phyloP scores from a whole-genome alignment of 805 yeast species.

The Wickerhamiella musiphila region DNA sequence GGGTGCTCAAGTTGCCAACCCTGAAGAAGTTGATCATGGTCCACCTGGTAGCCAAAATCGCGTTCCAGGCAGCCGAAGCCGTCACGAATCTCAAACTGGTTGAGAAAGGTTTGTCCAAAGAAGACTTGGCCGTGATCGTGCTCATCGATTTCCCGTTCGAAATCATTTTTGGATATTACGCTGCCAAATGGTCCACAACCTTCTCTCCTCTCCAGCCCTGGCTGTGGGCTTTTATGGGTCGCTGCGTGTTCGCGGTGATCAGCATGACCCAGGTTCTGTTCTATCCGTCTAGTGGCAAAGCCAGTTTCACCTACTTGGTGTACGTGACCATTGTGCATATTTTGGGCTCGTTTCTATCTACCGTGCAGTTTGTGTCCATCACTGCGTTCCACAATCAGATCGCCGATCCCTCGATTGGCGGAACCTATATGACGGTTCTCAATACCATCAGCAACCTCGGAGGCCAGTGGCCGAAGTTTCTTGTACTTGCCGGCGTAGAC shows the following conservation, averaged over 20 bases:
- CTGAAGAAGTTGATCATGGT: slow-evolving; percentile 59
- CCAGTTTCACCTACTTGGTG: slow-evolving; percentile 40
- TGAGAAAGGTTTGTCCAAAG: slow-evolving; percentile 84
- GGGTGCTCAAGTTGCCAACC: slow-evolving; percentile 34
- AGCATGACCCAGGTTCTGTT: slow-evolving; percentile 57
- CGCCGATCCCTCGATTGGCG: slow-evolving; percentile 92
- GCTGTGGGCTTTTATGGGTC: slow-evolving; percentile 73
- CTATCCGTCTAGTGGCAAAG: slow-evolving; percentile 47
- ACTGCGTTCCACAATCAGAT: slow-evolving; percentile 90
- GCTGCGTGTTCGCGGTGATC: slow-evolving; percentile 54
- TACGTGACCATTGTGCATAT: slow-evolving; percentile 68
- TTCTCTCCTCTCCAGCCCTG: slow-evolving; percentile 58
- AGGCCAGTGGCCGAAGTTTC: slow-evolving; percentile 92
- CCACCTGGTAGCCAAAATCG: slow-evolving; percentile 68
- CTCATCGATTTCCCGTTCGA: slow-evolving; percentile 93
- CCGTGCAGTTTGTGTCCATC: slow-evolving; percentile 86
- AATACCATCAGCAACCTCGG: slow-evolving; percentile 88
- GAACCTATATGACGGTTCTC: slow-evolving; percentile 92
- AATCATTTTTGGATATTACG: slow-evolving; percentile 84
- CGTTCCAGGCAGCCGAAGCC: slow-evolving; percentile 90
- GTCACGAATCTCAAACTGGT: slow-evolving; percentile 83
- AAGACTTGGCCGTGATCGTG: slow-evolving; percentile 83
- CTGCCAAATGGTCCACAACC: slow-evolving; percentile 87
- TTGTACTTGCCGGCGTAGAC: slow-evolving; percentile 68
- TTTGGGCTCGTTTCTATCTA: slow-evolving; percentile 77